These are phyloP conservation scores for Letharia columbiana DNA, from an alignment of 495 filamentous ascomycete genomes.

Conservation along the genomic window DNA sequence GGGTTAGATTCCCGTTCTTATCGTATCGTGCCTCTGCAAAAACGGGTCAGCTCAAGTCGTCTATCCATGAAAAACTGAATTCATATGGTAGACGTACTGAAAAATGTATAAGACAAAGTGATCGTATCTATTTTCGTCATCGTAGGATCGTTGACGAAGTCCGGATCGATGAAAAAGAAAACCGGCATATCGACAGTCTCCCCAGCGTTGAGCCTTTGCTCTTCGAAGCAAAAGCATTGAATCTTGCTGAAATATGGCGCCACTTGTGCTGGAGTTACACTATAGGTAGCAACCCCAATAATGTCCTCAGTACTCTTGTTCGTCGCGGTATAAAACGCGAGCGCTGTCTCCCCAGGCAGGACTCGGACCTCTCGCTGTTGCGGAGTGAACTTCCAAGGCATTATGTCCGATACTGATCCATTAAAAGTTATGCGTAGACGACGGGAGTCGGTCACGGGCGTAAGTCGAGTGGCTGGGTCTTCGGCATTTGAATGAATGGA, in stretches of 20 bases:
- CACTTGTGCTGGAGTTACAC: constrained; percentile 89
- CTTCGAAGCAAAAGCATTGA: constrained; percentile 99
- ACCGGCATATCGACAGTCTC: constrained; percentile 99
- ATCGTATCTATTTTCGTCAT: constrained; percentile 94
- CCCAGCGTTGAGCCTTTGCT: constrained; percentile 84
- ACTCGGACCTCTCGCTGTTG: constrained; percentile 97
- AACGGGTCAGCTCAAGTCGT: constrained; percentile 26
- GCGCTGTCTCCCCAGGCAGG: constrained; percentile 87
- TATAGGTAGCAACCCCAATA: constrained; percentile 96
- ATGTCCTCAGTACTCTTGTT: constrained; percentile 85
- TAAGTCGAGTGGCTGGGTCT: constrained; percentile 63
- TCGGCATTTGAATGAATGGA: constrained; percentile 54
- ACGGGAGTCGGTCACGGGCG: constrained; percentile 68
- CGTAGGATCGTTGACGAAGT: constrained; percentile 80
- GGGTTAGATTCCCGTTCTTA: constrained; percentile 53
- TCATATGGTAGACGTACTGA: constrained; percentile 57
- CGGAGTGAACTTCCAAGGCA: constrained; percentile 95
- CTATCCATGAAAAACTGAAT: constrained; percentile 8
- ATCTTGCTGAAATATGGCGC: constrained; percentile 99
- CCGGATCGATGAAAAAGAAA: constrained; percentile 98
- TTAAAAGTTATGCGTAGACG: constrained; percentile 95
- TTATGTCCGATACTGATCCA: constrained; percentile 83
- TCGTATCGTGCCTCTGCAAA: constrained; percentile 73
- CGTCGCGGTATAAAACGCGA: constrained; percentile 96
- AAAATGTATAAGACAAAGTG: constrained; percentile 95